Evolutionary conservation across 257 asterid species (phyloP), one percentile per base, ranked within the genome.

Genomic region (Solanum pennellii): DNA sequence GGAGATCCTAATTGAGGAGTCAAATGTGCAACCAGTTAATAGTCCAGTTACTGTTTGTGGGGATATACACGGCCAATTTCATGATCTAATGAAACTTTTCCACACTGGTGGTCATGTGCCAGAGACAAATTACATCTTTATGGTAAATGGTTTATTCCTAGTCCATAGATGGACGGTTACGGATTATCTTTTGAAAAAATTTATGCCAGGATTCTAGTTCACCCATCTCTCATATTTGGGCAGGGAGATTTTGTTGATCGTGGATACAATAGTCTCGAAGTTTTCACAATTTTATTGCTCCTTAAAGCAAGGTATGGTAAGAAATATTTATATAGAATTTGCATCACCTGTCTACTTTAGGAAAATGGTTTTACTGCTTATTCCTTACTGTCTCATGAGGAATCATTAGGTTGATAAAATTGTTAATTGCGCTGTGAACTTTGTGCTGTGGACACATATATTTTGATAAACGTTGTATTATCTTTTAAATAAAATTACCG

Each of bases 241-340:
- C 93, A 97, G 99, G 99, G 99, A 89, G 99, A 97, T 90, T 97
- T 97, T 90, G 99, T 97, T 89, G 99, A 97, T 89, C 99, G 99
- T 86, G 99, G 99, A 85, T 97, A 97, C 88, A 97, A 97, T 89
- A 97, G 99, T 91, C 94, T 97, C 66, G 99, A 97, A 93, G 99
- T 97, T 89, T 97, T 97, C 93, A 94, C 98, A 76, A 97, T 97
- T 89, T 95, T 97, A 90, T 93, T 97, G 94, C 98, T 97, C 72
- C 98, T 97, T 84, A 97, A 97, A 91, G 99, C 99, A 85, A 97
- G 99, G 99, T 97, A 89, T 85, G 91, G 27, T 29, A 47, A 47
- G 85, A 80, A 47, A 80, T 47, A 27, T 29, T 80, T 18, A 18
- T 21, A 27, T 29, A 47, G 18, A 80, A 80, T 47, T 49, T 80